Evolutionary conservation across 2,329 filamentous ascomycete genomes (phyloP), one percentile per base, ranked within the genome.

Genomic region (Curvularia lunata): DNA sequence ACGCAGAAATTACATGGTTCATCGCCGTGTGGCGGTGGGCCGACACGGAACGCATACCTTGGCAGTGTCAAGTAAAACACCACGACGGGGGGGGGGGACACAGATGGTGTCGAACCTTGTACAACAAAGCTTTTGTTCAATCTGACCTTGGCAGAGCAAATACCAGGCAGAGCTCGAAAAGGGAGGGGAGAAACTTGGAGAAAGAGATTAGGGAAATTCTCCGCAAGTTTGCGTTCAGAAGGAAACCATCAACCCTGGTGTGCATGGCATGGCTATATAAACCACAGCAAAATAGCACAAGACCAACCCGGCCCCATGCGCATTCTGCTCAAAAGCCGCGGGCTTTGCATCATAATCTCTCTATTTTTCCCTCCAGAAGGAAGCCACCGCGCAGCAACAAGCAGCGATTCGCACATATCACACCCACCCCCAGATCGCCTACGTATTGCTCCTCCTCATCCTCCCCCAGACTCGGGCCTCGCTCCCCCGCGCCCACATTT

Each of bases 231-330:
- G 60, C 42, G 41, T 30, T 61, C 62, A 53, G 62, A 45, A 3
- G 46, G 47, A 52, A 42, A 51, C 46, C 38, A 40, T n/a, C 25
- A 27, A 30, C 28, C 28, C 28, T 9, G 28, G 43, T 56, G 43
- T 56, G 52, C 51, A 62, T 38, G 25, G 34, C 40, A 49, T 62
- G 64, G 64, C 65, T 70, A 71, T 68, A 68, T 69, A 56, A 71
- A 34, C 32, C 3, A 16, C 32, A 34, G 32, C 32, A 63, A 30
- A 30, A 10, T 58, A 59, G 56, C 57, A 34, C 64, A 46, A 48
- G 47, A 59, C 58, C 58, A 59, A 49, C 6, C 28, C 62, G 64
- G 64, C 18, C 18, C 68, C 66, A 68, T 64, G 67, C 67, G 37
- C 42, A 6, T 34, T 34, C 12, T 34, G n/a, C 4, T 34, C 32